Evolutionary conservation across 345 rosid genomes (phyloP), one percentile per base, ranked within the genome.

Genomic region (Syzygium jambos): DNA sequence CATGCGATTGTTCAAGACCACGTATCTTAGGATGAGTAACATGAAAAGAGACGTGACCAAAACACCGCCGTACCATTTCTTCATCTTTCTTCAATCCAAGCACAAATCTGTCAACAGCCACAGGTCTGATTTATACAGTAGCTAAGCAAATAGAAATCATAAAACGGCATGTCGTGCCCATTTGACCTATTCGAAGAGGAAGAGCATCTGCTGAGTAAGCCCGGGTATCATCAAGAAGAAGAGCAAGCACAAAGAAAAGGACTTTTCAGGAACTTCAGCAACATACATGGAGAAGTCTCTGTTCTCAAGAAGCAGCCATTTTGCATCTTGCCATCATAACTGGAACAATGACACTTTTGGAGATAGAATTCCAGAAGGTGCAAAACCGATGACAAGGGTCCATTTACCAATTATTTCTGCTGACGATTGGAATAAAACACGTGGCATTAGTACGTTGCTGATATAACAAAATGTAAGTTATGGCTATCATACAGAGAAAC

Each of bases 31-130:
- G 86, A 96, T 90, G 59, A 95, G 87, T 89, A 98, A 87, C 98
- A 93, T 94, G 88, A 92, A 94, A 91, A 98, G 83, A 87, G 99
- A 96, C 46, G 93, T 92, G 92, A 95, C 84, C 83, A 96, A 51
- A 87, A 94, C 92, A 65, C 95, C 95, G 21, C 96, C 96, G 9
- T 95, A 93, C 94, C 98, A 94, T 91, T 90, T 95, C 98, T 94
- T 98, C 99, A 98, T 96, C 88, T 88, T 94, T 91, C 87, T 85
- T 56, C 56, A 84, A 83, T 27, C 51, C 51, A 10, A 51, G 85
- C 87, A 84, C 86, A 87, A 82, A 53, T 78, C 82, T 86, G 52
- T 54, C 88, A 90, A 86, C 85, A 83, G 51, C 38, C 84, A 53
- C 55, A 15, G 78, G 73, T 78, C 86, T 56, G 46, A 54, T 57